Conservation (phyloP, 352 stramenopile species). For the Phytophthora chlamydospora region DNA sequence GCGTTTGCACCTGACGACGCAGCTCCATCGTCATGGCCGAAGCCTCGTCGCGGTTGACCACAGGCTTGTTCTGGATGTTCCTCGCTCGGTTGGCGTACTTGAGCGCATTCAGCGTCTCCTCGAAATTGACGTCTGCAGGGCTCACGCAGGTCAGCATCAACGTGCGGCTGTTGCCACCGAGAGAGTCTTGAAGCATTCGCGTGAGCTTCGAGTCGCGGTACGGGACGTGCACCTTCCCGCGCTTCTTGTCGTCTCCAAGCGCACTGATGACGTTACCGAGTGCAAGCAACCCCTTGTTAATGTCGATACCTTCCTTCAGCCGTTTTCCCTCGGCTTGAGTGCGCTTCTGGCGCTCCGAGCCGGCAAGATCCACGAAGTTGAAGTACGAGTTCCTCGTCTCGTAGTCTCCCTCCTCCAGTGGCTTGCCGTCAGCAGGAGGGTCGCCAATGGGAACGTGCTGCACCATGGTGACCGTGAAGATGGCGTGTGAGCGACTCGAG, state of each 20-base stretch:
- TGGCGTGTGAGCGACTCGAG: slow-evolving; percentile 91
- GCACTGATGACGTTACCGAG: slow-evolving; percentile 98
- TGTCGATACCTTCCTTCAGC: slow-evolving; percentile 97
- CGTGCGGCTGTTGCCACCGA: slow-evolving; percentile 93
- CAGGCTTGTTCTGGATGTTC: slow-evolving; percentile 91
- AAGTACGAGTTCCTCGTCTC: slow-evolving; percentile 89
- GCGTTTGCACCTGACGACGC: slow-evolving; percentile 76
- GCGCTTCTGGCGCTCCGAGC: slow-evolving; percentile 95
- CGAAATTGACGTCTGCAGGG: slow-evolving; percentile 90
- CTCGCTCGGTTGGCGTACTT: slow-evolving; percentile 92
- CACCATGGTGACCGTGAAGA: slow-evolving; percentile 90
- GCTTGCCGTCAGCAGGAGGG: slow-evolving; percentile 38
- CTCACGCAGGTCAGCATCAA: slow-evolving; percentile 94
- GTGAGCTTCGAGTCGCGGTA: slow-evolving; percentile 96
- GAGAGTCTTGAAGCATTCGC: slow-evolving; percentile 92
- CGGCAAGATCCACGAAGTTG: slow-evolving; percentile 93
- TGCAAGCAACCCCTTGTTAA: slow-evolving; percentile 98
- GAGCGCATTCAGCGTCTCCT: slow-evolving; percentile 92
- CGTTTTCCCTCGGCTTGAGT: slow-evolving; percentile 93
- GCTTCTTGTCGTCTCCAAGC: slow-evolving; percentile 91
- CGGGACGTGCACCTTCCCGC: slow-evolving; percentile 92
- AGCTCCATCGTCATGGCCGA: slow-evolving; percentile 78
- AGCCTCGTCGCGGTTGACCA: slow-evolving; percentile 86
- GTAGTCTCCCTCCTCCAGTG: slow-evolving; percentile 58
- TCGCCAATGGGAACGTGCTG: slow-evolving; percentile 74